Conservation (phyloP, 305 asterid genomes). For the Fraxinus greggii region DNA sequence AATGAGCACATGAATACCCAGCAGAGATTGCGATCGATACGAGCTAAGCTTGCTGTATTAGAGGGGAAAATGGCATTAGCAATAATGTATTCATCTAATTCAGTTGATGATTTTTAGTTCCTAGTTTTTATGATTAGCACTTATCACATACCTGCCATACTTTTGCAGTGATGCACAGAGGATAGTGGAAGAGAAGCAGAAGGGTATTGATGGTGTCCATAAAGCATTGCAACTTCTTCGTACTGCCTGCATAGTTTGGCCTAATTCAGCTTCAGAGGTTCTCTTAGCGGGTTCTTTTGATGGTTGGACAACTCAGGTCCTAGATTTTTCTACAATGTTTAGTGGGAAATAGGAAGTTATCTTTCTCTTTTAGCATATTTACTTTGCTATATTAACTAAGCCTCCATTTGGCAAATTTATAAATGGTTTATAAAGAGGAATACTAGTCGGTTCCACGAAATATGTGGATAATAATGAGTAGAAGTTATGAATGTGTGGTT, state of each 20-base stretch:
- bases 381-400: background rate
- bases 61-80: slow-evolving; percentile 86
- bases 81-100: slow-evolving; percentile 36
- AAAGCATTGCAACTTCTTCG: slow-evolving; percentile 70
- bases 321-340: slow-evolving; percentile 12
- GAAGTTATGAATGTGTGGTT: background rate
- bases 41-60: slow-evolving; percentile 69
- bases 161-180: slow-evolving; percentile 63
- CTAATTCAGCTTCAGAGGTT: slow-evolving; percentile 78
- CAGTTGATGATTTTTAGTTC: slow-evolving; percentile 12
- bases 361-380: background rate
- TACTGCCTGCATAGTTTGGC: slow-evolving; percentile 59
- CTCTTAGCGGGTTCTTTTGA: slow-evolving; percentile 82
- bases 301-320: slow-evolving; percentile 95
- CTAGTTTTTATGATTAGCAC: slow-evolving; percentile 1
- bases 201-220: slow-evolving; percentile 47
- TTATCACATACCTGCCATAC: slow-evolving; percentile 6
- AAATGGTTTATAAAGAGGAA: background rate
- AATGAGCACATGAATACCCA: slow-evolving; percentile 62
- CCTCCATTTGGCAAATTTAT: background rate
- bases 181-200: slow-evolving; percentile 55
- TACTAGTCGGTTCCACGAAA: background rate
- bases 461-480: background rate
- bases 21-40: slow-evolving; percentile 64
- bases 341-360: background rate